Conservation (phyloP, 768 basidiomycete genomes). For the Phallus indusiatus region DNA sequence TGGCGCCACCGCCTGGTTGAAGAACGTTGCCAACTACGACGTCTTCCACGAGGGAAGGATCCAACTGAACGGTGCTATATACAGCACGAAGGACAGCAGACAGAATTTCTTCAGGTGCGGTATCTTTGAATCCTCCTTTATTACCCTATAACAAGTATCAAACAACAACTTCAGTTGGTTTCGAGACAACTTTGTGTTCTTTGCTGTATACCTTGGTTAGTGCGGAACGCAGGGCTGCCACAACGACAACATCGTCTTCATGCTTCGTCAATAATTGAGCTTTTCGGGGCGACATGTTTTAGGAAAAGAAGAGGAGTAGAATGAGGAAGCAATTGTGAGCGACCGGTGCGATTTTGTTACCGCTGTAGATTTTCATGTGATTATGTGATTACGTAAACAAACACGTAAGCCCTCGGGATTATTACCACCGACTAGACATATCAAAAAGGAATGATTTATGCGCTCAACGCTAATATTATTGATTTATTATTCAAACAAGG, state of each 20-base stretch:
- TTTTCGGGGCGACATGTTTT: conserved; percentile 22
- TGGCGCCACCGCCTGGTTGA: conserved; percentile 77
- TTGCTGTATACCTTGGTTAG: conserved; percentile 69
- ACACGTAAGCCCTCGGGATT: too few species aligned
- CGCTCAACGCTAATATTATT: too few species aligned
- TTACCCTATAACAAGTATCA: conserved; percentile 39
- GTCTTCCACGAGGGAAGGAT: conserved; percentile 71
- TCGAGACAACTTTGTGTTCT: background rate
- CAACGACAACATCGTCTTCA: conserved; percentile 85
- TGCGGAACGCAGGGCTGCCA: conserved; percentile 81
- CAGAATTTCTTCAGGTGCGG: conserved; percentile 72
- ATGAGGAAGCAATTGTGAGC: too few species aligned
- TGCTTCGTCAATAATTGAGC: conserved; percentile 57
- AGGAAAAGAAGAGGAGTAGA: too few species aligned
- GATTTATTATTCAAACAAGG: too few species aligned
- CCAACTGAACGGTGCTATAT: conserved; percentile 56
- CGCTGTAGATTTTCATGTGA: too few species aligned
- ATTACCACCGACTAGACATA: too few species aligned
- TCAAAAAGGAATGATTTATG: too few species aligned
- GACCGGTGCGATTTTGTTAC: too few species aligned
- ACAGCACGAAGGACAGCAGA: conserved; percentile 66
- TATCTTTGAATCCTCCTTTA: conserved; percentile 91
- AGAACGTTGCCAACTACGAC: conserved; percentile 84
- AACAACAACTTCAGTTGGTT: background rate
- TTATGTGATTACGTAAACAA: too few species aligned